Base-by-base conservation (phyloP, 1,284 basidiomycete species). In the Cystobasidiaceae sp. region DNA sequence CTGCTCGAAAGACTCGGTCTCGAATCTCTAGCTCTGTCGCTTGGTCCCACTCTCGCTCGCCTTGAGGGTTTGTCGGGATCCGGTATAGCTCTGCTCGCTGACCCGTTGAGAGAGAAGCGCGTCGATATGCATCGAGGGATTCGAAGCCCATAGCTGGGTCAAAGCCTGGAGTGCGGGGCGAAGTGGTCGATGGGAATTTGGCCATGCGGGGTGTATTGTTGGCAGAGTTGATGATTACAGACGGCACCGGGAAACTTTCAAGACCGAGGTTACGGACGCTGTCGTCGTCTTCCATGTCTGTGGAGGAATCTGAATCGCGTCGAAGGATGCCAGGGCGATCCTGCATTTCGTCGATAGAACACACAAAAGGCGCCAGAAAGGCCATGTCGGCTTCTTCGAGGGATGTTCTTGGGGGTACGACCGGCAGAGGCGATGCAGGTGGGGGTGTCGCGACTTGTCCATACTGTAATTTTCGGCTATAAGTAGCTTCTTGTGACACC, bases 1-100 rank as follows among this genome's bases (percentile, higher is more conserved):
- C 61, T 11, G 61, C 61, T 48, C 61, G 34, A 44, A 64, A 64
- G n/a, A 64, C 61, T 30, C 61, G 50, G 30, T 64, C 61, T 15
- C 61, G 32, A 4, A 64, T 56, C 19, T 55, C 61, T 17, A 64
- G 61, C 61, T 64, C 61, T 11, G 51, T 51, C 21, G 51, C 52
- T 32, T 54, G 61, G 39, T 64, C 61, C 61, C 61, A 64, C 33
- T 64, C 41, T 27, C 25, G 43, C 19, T 32, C 45, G 19, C 45
- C 56, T 15, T 59, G 28, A 7, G 43, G 33, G 21, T 59, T 32
- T 6, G 56, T 59, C 9, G 54, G 54, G 13, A 56, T 56, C 19
- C 25, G 41, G 15, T 56, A 56, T 30, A 56, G 41, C 32, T 43
- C 54, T 15, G 54, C n/a, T n/a, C n/a, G n/a, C n/a, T n/a, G n/a